Evolutionary conservation across 371 early-diverging fungal genomes (phyloP), one percentile per base, ranked within the genome.

Genomic region (Mucor mucedo): DNA sequence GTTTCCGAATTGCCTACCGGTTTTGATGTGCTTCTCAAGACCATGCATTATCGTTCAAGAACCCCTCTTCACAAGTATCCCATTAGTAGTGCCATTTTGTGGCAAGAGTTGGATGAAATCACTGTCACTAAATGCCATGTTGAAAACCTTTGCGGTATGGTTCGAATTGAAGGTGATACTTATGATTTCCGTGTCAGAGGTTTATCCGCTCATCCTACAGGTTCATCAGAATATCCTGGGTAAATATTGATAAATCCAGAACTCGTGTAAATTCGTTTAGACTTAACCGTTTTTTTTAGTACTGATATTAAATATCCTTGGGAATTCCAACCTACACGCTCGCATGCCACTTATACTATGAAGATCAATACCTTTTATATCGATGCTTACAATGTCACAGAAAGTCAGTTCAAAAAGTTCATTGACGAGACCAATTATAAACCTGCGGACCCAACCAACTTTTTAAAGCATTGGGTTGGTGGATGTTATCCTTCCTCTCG

Each of bases 41-140:
- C 55, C 2, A 27, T 72, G 63, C 38, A 42, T 5, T 30, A 48
- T 14, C 63, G 66, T 28, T 62, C 62, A 11, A 62, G 49, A 21
- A 61, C 33, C 1, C 63, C 66, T 44, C 60, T 72, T 39, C 40
- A 53, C 29, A 41, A 60, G 11, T 53, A 52, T 14, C 69, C 69
- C 28, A 45, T 72, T 21, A 48, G 50, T n/a, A 69, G 48, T 41
- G 30, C 69, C 21, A 52, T 72, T 29, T 39, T 72, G 8, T 72
- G 72, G 72, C 72, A 72, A 53, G 69, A 72, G 10, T 42, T 72
- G 14, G 72, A 72, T 53, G 63, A 72, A 42, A 44, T 66, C 7
- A 53, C 52, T n/a, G 66, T 69, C 8, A 69, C 62, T 30, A 57
- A 54, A 3, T 47, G 42, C 39, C 14, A 52, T 11, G 16, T n/a